phyloP scores from a whole-genome alignment of 2,329 filamentous ascomycete species.

The Magnaporthales sp. region DNA sequence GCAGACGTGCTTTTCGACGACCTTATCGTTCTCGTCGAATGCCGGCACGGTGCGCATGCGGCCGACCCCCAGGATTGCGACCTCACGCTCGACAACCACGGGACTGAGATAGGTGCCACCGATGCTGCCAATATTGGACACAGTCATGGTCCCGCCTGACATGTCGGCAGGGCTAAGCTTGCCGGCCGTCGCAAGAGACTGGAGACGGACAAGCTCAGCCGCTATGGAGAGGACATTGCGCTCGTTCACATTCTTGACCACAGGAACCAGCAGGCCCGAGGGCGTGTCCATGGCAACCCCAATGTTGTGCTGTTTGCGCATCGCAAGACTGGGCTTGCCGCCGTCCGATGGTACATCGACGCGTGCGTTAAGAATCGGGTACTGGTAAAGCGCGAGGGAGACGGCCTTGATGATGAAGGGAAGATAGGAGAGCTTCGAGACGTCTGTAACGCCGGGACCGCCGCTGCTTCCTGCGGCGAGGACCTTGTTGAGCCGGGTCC shows the following conservation, averaged over 20 bases:
- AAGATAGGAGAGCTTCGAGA: slow-evolving; percentile 74
- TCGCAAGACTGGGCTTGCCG: slow-evolving; percentile 63
- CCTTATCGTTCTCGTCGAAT: slow-evolving; percentile 51
- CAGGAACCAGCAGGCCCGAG: slow-evolving; percentile 78
- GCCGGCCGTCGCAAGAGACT: slow-evolving; percentile 62
- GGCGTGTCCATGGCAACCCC: slow-evolving; percentile 95
- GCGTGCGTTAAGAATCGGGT: slow-evolving; percentile 80
- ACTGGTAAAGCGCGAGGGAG: slow-evolving; percentile 71
- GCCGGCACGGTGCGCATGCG: slow-evolving; percentile 72
- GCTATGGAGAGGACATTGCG: slow-evolving; percentile 74
- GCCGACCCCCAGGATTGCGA: slow-evolving; percentile 86
- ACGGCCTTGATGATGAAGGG: slow-evolving; percentile 96
- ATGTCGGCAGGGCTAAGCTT: slow-evolving; percentile 70
- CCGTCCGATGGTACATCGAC: slow-evolving; percentile 51
- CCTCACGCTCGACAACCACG: slow-evolving; percentile 82
- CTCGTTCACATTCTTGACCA: slow-evolving; percentile 73
- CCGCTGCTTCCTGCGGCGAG: slow-evolving; percentile 24
- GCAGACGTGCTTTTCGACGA: slow-evolving; percentile 71
- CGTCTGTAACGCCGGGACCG: slow-evolving; percentile 33
- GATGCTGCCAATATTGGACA: slow-evolving; percentile 94
- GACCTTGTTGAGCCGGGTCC: slow-evolving; percentile 64
- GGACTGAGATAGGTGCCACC: slow-evolving; percentile 88
- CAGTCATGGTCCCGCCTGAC: slow-evolving; percentile 80
- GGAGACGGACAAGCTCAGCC: slow-evolving; percentile 64
- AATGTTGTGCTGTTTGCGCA: slow-evolving; percentile 85